Evolutionary conservation across 225 moss, liverwort and hornwort species (phyloP).

Genomic region (Climacium dendroides): DNA sequence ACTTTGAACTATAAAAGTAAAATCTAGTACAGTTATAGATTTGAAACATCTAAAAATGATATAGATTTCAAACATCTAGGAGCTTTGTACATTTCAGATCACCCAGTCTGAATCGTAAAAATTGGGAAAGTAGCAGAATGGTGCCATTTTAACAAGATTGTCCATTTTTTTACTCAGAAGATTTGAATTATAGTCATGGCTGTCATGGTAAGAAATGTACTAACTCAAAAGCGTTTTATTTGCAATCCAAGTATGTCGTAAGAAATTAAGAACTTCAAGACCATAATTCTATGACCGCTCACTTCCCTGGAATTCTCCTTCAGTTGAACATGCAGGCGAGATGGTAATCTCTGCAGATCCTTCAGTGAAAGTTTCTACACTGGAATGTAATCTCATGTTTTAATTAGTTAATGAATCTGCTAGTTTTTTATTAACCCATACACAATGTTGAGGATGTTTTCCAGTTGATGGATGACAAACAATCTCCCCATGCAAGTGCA

Average conservation of each 20-base stretch:
- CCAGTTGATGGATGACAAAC: no score
- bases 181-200: neutral
- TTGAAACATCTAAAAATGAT: no score
- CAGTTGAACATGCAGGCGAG: slow-evolving; percentile 62
- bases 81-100: no score
- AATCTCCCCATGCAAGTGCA: no score
- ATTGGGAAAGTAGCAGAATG: no score
- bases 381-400: neutral
- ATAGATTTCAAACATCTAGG: no score
- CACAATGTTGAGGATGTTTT: no score
- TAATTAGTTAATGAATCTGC: neutral
- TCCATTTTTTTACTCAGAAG: neutral
- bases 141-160: no score
- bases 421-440: neutral
- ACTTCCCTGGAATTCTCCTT: slow-evolving; percentile 65
- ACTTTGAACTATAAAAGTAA: no score
- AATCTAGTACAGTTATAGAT: no score
- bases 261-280: slow-evolving; percentile 19
- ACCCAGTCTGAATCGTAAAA: no score
- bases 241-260: slow-evolving; percentile 37
- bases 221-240: neutral
- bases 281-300: slow-evolving; percentile 37
- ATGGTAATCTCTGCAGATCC: neutral
- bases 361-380: neutral
- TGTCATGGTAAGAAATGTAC: neutral